These are phyloP conservation scores for Nemania abortiva DNA, from an alignment of 2,329 filamentous ascomycete genomes.

Conservation along the genomic window DNA sequence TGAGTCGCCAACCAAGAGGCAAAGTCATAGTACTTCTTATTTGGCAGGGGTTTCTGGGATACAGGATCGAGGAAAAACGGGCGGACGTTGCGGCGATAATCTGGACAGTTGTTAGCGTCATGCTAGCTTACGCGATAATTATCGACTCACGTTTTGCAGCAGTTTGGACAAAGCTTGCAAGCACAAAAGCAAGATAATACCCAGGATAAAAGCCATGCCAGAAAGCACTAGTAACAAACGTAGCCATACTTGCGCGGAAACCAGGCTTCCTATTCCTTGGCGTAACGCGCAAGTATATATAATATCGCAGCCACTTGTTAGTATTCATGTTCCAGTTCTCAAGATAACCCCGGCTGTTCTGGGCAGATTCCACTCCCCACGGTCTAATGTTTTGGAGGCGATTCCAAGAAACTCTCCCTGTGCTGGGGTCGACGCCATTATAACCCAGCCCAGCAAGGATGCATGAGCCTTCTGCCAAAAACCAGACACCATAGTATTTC, in stretches of 20 bases:
- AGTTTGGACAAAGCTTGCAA: conserved; percentile 92
- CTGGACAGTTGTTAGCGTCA: conserved; percentile 60
- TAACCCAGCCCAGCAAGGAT: conserved; percentile 94
- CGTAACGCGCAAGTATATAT: conserved; percentile 94
- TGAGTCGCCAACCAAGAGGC: conserved; percentile 82
- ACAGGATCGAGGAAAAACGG: conserved; percentile 91
- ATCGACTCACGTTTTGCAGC: conserved; percentile 85
- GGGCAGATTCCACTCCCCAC: conserved; percentile 85
- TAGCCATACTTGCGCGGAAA: conserved; percentile 92
- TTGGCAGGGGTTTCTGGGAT: conserved; percentile 73
- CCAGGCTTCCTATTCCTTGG: conserved; percentile 96
- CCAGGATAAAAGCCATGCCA: conserved; percentile 99
- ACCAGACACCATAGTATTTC: conserved; percentile 99
- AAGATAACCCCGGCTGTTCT: conserved; percentile 93
- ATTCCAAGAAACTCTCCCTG: conserved; percentile 88
- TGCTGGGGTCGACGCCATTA: conserved; percentile 88
- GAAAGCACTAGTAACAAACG: conserved; percentile 92
- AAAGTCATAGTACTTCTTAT: conserved; percentile 89
- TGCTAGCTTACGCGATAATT: neutral
- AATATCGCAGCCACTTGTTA: conserved; percentile 95
- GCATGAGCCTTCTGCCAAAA: conserved; percentile 90
- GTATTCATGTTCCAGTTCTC: conserved; percentile 99
- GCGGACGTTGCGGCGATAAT: conserved; percentile 87
- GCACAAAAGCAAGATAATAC: conserved; percentile 91
- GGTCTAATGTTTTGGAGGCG: conserved; percentile 91